A percentile compares a stretch with the other conserved stretches of the same genome.
phyloP scores from a whole-genome alignment of 2,329 filamentous ascomycete genomes.

The Plectosphaerella plurivora region DNA sequence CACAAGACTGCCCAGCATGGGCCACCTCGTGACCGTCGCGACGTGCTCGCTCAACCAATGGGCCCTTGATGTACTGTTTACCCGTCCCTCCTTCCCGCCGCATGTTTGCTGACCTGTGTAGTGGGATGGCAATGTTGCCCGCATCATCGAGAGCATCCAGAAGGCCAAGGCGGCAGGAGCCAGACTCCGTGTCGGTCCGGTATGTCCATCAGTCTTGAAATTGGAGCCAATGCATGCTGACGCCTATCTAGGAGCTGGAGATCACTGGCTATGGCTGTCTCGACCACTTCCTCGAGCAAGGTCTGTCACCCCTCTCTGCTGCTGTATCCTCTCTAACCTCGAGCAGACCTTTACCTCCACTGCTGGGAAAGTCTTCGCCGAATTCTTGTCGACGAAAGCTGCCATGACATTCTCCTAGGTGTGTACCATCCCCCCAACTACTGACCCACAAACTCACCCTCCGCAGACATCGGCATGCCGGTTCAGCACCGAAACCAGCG shows the following conservation, averaged over 20 bases:
- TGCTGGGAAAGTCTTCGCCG: slow-evolving; percentile 58
- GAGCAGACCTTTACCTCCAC: slow-evolving; percentile 36
- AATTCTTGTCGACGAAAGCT: slow-evolving; percentile 56
- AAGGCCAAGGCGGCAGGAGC: slow-evolving; percentile 29
- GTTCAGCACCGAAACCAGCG: slow-evolving; percentile 44
- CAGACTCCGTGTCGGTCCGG: slow-evolving; percentile 54
- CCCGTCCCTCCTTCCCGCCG: background rate
- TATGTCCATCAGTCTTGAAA: slow-evolving; percentile 18
- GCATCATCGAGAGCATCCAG: slow-evolving; percentile 58
- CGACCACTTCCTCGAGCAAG: slow-evolving; percentile 61
- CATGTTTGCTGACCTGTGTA: background rate
- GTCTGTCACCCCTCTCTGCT: slow-evolving; percentile 17
- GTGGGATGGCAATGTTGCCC: slow-evolving; percentile 50
- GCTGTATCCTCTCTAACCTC: no score
- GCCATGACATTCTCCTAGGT: slow-evolving; percentile 58
- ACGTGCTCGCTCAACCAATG: slow-evolving; percentile 31
- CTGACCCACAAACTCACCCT: no score
- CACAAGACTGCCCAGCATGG: slow-evolving; percentile 3
- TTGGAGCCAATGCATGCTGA: background rate
- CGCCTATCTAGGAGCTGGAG: slow-evolving; percentile 35
- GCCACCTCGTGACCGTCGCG: slow-evolving; percentile 24
- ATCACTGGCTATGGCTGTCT: slow-evolving; percentile 60
- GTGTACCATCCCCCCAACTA: no score
- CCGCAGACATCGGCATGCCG: slow-evolving; percentile 53
- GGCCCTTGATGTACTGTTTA: slow-evolving; percentile 44